Conservation (phyloP, 139 green algal genomes). For the Parachlorella kessleri region DNA sequence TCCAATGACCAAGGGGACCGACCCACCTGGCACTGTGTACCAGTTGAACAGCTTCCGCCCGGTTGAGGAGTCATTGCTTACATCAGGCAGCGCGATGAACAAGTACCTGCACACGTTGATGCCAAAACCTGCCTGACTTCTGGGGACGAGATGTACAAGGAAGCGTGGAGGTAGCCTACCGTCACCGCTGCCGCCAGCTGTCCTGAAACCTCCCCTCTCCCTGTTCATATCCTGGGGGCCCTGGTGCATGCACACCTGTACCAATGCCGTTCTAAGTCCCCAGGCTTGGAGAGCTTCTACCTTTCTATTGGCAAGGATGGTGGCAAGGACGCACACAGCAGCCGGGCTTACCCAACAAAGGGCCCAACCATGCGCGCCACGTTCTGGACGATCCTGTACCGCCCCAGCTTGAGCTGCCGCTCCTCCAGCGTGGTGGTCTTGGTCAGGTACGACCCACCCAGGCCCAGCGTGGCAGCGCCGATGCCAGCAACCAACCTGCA, state of each 20-base stretch:
- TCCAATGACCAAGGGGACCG: too few relatives aligned
- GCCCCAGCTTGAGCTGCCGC: slow-evolving; percentile 16
- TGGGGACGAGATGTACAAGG: too few relatives aligned
- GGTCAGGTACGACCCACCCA: slow-evolving; percentile 34
- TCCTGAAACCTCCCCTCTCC: too few relatives aligned
- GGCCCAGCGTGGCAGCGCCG: slow-evolving; percentile 26
- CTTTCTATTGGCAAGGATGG: too few relatives aligned
- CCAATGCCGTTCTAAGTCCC: too few relatives aligned
- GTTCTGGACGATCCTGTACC: slow-evolving; percentile 37
- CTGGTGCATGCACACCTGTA: too few relatives aligned
- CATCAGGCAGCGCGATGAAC: slow-evolving; percentile 37
- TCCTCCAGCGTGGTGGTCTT: slow-evolving; percentile 23
- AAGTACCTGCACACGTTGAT: slow-evolving; percentile 35
- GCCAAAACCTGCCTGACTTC: too few relatives aligned
- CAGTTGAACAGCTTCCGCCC: slow-evolving; percentile 45
- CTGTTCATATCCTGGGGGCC: too few relatives aligned
- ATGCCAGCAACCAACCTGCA: slow-evolving; percentile 21
- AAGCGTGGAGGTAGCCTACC: too few relatives aligned
- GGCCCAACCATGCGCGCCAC: slow-evolving; percentile 31
- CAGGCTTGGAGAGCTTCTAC: too few relatives aligned
- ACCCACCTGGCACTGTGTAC: not conserved
- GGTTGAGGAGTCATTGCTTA: slow-evolving; percentile 7
- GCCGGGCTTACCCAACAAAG: slow-evolving; percentile 12
- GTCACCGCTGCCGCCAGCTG: too few relatives aligned
- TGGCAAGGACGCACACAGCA: too few relatives aligned